Evolutionary conservation across 441 rosid species (phyloP).

Genomic region (Erodium moschatum): DNA sequence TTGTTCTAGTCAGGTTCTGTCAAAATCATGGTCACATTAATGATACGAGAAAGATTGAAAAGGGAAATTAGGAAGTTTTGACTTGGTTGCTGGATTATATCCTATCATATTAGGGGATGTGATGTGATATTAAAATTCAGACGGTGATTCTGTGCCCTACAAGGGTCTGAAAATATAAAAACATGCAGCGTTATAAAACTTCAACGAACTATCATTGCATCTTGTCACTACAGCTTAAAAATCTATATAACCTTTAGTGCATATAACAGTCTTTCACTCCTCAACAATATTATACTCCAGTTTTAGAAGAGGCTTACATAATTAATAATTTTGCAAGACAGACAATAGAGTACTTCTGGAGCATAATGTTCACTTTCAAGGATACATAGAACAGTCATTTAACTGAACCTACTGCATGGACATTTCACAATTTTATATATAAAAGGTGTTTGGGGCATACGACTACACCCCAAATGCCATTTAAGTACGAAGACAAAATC

Average conservation of each 20-base stretch:
- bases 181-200: background rate
- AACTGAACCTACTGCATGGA: background rate
- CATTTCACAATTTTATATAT: background rate
- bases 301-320: background rate
- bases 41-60: background rate
- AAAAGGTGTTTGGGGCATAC: background rate
- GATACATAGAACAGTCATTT: background rate
- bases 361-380: background rate
- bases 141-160: background rate
- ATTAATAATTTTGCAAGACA: background rate
- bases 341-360: background rate
- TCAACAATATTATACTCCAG: background rate
- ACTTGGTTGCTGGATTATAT: background rate
- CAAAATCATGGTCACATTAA: background rate
- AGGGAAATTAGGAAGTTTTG: background rate
- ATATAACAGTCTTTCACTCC: background rate
- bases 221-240: background rate
- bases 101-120: background rate
- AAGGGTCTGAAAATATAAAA: background rate
- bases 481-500: background rate
- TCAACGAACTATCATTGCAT: background rate
- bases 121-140: background rate
- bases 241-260: background rate
- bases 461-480: background rate
- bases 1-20: background rate